These are phyloP conservation scores for Lachnellula hyalina DNA, from an alignment of 2,329 filamentous ascomycete species.

Conservation along the genomic window DNA sequence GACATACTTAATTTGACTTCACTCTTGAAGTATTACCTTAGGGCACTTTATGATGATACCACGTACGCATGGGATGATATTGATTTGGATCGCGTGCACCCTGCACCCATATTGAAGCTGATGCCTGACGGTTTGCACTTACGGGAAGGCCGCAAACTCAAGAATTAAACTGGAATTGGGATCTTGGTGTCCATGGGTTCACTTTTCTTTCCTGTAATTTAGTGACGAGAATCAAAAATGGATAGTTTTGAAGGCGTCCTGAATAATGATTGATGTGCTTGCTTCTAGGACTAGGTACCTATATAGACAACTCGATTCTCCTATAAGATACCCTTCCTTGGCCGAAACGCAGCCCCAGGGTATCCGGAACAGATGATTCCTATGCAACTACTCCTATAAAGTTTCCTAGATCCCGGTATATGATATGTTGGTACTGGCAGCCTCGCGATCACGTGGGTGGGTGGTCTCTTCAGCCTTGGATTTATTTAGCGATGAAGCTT, in stretches of 20 bases:
- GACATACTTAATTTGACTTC: neutral
- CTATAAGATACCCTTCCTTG: no score
- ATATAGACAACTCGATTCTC: no score
- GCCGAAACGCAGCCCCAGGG: no score
- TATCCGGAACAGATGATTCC: no score
- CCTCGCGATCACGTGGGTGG: neutral
- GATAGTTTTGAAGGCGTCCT: neutral
- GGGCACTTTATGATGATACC: no score
- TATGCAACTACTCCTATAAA: no score
- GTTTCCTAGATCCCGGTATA: neutral
- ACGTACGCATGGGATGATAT: neutral
- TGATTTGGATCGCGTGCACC: neutral
- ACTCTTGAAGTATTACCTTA: neutral
- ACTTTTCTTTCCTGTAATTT: neutral
- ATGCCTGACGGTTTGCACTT: neutral
- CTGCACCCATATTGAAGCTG: neutral
- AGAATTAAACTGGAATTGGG: neutral
- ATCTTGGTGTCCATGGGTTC: neutral
- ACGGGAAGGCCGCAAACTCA: neutral
- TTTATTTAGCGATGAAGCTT: slow-evolving; percentile 4
- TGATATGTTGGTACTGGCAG: neutral
- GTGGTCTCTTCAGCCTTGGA: neutral
- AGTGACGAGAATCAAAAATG: neutral
- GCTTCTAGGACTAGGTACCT: no score
- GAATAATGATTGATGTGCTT: neutral